Evolutionary conservation across 108 stramenopile genomes (phyloP).

Genomic region (Nannochloropsis gaditana): DNA sequence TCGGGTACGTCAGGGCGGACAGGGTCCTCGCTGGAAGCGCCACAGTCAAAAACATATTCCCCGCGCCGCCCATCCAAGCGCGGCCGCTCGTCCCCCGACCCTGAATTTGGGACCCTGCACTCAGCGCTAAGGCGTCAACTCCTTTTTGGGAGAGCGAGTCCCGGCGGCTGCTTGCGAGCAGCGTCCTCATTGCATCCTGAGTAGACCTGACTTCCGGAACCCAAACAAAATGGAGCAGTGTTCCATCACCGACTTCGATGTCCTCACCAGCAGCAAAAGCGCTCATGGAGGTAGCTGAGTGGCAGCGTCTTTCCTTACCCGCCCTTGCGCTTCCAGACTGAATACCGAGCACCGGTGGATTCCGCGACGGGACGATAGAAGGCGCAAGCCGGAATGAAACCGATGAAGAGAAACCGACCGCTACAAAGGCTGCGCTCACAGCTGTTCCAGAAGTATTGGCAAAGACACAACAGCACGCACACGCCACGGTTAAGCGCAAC

Average conservation of each 20-base stretch:
- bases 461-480: too few species aligned
- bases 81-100: slow-evolving; percentile 41
- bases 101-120: slow-evolving; percentile 27
- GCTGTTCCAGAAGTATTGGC: too few species aligned
- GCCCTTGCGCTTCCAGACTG: too few species aligned
- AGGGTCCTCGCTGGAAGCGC: slow-evolving; percentile 34
- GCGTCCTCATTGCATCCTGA: not conserved
- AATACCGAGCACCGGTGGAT: too few species aligned
- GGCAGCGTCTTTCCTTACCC: too few species aligned
- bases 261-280: not conserved
- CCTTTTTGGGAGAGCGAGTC: not conserved
- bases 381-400: too few species aligned
- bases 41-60: slow-evolving; percentile 40
- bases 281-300: not conserved
- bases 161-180: not conserved
- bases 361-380: too few species aligned
- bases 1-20: slow-evolving; percentile 39
- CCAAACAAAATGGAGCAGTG: not conserved
- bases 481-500: too few species aligned
- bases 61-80: slow-evolving; percentile 35
- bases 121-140: slow-evolving; percentile 25
- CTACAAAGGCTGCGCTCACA: too few species aligned
- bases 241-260: slow-evolving; percentile 2
- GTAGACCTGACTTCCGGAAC: not conserved
- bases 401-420: too few species aligned